Conservation (phyloP, 2,329 filamentous ascomycete genomes). For the Pestalotiopsis fici region DNA sequence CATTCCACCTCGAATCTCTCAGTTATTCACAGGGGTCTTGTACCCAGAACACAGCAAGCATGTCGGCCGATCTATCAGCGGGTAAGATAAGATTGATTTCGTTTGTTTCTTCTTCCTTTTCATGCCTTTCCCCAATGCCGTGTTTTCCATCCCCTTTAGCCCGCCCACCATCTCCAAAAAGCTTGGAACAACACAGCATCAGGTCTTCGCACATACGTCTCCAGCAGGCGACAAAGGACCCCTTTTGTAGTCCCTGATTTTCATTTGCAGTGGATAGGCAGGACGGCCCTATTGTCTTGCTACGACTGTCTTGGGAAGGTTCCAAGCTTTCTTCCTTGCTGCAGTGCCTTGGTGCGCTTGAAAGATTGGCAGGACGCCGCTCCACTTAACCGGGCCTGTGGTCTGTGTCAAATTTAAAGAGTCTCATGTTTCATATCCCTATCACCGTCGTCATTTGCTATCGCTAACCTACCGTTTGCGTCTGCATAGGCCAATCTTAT, state of each 20-base stretch:
- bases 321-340: conserved; percentile 7
- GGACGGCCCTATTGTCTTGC: conserved; percentile 3
- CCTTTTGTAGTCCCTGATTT: conserved; percentile 4
- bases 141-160: conserved; percentile 6
- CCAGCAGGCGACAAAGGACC: conserved; percentile 14
- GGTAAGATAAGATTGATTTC: conserved; percentile 11
- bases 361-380: conserved; percentile 17
- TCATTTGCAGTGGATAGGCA: conserved; percentile 4
- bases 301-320: conserved; percentile 4
- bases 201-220: conserved; percentile 5
- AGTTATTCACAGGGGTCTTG: background rate
- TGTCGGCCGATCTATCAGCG: conserved; percentile 15
- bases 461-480: conserved; percentile 25
- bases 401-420: conserved; percentile 44
- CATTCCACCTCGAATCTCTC: background rate
- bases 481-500: conserved; percentile 36
- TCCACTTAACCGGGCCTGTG: conserved; percentile 39
- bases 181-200: background rate
- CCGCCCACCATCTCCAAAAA: background rate
- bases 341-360: background rate
- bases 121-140: background rate
- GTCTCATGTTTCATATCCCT: conserved; percentile 47
- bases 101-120: conserved; percentile 2
- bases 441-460: conserved; percentile 39
- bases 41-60: conserved; percentile 1